phyloP scores from a whole-genome alignment of 257 asterid genomes.

The Przewalskia tangutica region DNA sequence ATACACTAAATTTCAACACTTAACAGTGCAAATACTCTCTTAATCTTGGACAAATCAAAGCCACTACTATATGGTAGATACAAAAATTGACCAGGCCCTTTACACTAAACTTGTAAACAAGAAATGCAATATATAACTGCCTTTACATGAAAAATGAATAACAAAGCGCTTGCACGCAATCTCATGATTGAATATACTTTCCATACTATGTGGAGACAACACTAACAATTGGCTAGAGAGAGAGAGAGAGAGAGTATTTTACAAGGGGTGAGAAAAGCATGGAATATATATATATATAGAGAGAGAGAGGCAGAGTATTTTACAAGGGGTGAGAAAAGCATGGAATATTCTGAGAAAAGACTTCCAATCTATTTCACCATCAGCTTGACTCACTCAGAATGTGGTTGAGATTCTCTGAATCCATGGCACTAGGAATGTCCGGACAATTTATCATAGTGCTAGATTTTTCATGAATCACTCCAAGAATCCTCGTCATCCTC shows the following conservation, averaged over 20 bases:
- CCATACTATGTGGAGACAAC: slow-evolving; percentile 1
- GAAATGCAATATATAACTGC: background rate
- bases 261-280: background rate
- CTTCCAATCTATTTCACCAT: background rate
- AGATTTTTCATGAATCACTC: slow-evolving; percentile 55
- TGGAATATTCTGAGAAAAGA: slow-evolving; percentile 1
- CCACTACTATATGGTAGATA: background rate
- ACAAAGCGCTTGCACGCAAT: background rate
- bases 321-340: background rate
- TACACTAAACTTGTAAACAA: slow-evolving; percentile 1
- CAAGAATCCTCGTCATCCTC: slow-evolving; percentile 72
- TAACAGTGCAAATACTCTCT: background rate
- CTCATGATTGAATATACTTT: slow-evolving; percentile 1
- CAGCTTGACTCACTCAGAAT: background rate
- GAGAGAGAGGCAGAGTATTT: background rate
- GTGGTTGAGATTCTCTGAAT: background rate
- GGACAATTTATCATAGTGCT: background rate
- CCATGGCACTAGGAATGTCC: slow-evolving; percentile 3
- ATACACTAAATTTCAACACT: background rate
- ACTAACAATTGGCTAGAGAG: background rate
- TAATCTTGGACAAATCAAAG: background rate
- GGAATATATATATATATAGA: too few relatives aligned
- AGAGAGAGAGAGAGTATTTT: background rate
- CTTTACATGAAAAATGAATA: slow-evolving; percentile 4
- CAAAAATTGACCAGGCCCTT: background rate